Conservation (phyloP, 345 rosid genomes). For the Eucalyptus lansdowneana region DNA sequence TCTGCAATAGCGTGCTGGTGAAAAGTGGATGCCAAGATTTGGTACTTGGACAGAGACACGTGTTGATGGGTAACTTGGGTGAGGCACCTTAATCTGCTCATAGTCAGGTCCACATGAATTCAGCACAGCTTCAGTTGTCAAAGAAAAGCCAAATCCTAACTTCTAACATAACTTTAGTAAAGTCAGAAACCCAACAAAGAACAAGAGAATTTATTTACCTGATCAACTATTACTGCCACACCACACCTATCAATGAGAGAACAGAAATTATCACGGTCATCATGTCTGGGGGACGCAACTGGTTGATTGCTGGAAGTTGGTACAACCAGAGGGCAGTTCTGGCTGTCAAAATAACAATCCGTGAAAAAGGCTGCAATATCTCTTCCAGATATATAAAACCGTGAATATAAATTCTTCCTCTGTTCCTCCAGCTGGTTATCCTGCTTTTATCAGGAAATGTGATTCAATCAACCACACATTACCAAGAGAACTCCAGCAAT, state of each 20-base stretch:
- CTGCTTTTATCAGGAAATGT: conserved; percentile 15
- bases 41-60: conserved; percentile 94
- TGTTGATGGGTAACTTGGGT: conserved; percentile 79
- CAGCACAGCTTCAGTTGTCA: neutral
- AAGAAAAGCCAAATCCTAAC: neutral
- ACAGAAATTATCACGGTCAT: conserved; percentile 33
- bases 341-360: conserved; percentile 48
- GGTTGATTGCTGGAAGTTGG: conserved; percentile 28
- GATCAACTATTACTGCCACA: conserved; percentile 92
- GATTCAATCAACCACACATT: neutral
- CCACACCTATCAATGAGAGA: conserved; percentile 95
- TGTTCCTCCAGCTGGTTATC: conserved; percentile 63
- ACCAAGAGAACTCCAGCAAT: neutral
- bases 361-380: conserved; percentile 94
- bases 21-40: conserved; percentile 88
- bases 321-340: conserved; percentile 18
- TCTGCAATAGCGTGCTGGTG: conserved; percentile 70
- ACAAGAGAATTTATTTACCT: conserved; percentile 31
- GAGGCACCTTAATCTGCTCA: conserved; percentile 72
- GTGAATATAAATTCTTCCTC: conserved; percentile 80
- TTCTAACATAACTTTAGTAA: neutral
- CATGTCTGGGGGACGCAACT: conserved; percentile 22
- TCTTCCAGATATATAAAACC: conserved; percentile 83
- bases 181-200: neutral
- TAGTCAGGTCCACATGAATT: neutral